These are phyloP conservation scores for Leishmania arabica DNA, from an alignment of 208 protist genomes.

Conservation along the genomic window DNA sequence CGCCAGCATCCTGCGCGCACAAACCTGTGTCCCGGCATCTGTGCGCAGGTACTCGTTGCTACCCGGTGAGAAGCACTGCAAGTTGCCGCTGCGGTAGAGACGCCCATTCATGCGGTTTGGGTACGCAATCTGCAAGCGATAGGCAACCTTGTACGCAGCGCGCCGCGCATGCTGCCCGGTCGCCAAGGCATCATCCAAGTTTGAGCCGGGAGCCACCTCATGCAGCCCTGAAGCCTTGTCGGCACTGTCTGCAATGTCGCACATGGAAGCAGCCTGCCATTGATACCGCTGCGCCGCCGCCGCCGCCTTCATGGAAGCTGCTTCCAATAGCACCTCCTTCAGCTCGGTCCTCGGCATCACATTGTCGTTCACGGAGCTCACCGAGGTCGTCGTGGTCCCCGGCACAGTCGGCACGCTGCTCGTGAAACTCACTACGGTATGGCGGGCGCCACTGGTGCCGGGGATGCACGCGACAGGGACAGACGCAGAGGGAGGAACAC, in stretches of 20 bases:
- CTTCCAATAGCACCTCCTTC: background rate
- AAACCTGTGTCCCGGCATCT: constrained; percentile 41
- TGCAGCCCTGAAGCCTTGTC: background rate
- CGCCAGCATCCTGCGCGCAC: constrained; percentile 41
- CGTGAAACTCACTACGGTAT: background rate
- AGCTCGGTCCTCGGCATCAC: background rate
- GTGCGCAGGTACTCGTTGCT: constrained; percentile 51
- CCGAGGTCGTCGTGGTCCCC: background rate
- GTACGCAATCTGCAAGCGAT: constrained; percentile 27
- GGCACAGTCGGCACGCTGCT: background rate
- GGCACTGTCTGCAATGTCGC: background rate
- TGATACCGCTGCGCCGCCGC: background rate
- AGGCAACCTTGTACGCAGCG: constrained; percentile 15
- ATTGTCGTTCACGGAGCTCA: background rate
- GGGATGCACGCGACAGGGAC: background rate
- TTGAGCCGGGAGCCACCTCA: background rate
- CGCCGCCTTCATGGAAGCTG: background rate
- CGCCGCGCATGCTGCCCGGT: constrained; percentile 7
- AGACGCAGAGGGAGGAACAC: background rate
- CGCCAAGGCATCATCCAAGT: constrained; percentile 7
- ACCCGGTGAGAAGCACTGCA: constrained; percentile 52
- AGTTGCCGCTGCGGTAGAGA: constrained; percentile 45
- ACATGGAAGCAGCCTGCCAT: background rate
- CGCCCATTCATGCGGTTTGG: constrained; percentile 27
- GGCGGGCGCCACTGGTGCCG: background rate